Evolutionary conservation across 1,139 yeast genomes (phyloP).

Genomic region (Suhomyces bolitotheri): DNA sequence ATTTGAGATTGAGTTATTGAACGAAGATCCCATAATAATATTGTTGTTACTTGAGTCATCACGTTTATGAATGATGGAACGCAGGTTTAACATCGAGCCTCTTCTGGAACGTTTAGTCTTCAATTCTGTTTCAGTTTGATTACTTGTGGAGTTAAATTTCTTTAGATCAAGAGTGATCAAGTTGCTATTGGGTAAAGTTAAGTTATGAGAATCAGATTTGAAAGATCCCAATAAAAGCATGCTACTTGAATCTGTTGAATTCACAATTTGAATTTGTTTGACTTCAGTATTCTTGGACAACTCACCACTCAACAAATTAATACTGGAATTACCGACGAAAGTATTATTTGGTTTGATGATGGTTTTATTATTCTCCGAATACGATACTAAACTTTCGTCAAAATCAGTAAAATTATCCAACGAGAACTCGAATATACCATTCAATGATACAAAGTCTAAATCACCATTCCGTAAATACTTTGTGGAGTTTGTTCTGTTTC

Average conservation of each 20-base stretch:
- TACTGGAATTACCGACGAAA: constrained; percentile 65
- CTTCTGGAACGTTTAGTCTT: constrained; percentile 4
- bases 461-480: constrained; percentile 15
- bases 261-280: constrained; percentile 30
- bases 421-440: constrained; percentile 83
- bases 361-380: constrained; percentile 29
- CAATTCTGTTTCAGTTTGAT: constrained; percentile 26
- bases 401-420: constrained; percentile 63
- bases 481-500: constrained; percentile 32
- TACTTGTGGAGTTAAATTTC: constrained; percentile 35
- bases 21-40: constrained; percentile 30
- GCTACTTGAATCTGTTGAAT: constrained; percentile 25
- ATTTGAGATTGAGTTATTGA: constrained; percentile 33
- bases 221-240: constrained; percentile 52
- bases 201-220: constrained; percentile 32
- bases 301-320: constrained; percentile 61
- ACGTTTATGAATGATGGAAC: constrained; percentile 23
- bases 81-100: background rate
- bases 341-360: constrained; percentile 32
- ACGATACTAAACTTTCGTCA: constrained; percentile 31
- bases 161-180: constrained; percentile 30
- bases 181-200: constrained; percentile 31
- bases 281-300: constrained; percentile 48
- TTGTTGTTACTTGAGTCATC: constrained; percentile 20
- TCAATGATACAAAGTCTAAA: constrained; percentile 42